Percentiles rank a stretch among this genome's conserved stretches.
Evolutionary conservation across 192 early-diverging fungal genomes (phyloP).

Genomic region (Backusella westeae): DNA sequence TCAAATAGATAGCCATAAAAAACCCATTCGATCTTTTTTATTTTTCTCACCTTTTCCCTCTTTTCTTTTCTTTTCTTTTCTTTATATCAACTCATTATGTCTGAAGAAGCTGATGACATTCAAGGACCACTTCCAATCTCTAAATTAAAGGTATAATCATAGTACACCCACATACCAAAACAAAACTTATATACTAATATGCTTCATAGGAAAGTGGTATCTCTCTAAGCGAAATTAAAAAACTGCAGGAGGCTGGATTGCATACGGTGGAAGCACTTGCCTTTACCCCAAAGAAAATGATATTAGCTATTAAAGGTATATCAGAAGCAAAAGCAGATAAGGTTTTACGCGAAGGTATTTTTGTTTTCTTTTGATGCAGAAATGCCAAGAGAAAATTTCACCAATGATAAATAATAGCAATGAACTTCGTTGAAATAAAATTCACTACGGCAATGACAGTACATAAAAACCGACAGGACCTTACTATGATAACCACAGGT

Average conservation of each 20-base stretch:
- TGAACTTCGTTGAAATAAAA: constrained; percentile 88
- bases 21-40: neutral
- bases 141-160: neutral
- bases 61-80: neutral
- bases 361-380: neutral
- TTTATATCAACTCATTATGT: neutral
- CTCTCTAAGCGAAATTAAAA: constrained; percentile 69
- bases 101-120: neutral
- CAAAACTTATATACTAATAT: neutral
- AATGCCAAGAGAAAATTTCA: neutral
- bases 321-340: constrained; percentile 96
- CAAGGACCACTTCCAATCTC: neutral
- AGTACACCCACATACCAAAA: neutral
- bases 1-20: neutral
- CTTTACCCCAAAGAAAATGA: constrained; percentile 83
- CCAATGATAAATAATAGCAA: constrained; percentile 47
- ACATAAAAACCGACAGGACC: constrained; percentile 74
- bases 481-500: constrained; percentile 85
- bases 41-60: neutral
- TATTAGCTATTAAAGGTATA: constrained; percentile 90
- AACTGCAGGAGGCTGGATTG: constrained; percentile 84
- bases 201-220: constrained; percentile 60
- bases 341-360: constrained; percentile 76
- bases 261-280: constrained; percentile 90
- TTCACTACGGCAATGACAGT: constrained; percentile 93